phyloP scores from a whole-genome alignment of 129 eudicot species.

The Pseudognaphalium luteoalbum region DNA sequence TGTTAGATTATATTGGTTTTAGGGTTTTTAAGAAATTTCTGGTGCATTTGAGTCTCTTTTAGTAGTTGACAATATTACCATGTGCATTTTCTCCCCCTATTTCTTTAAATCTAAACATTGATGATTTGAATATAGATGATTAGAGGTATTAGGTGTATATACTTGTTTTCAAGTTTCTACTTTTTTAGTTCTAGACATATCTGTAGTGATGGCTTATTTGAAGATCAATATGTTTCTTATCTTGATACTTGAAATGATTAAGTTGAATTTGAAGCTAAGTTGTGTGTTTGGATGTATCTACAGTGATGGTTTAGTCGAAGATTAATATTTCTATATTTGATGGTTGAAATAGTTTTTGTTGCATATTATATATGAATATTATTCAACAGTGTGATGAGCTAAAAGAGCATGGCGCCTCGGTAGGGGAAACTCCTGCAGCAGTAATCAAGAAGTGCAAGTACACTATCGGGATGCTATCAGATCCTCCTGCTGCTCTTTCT shows the following conservation, averaged over 20 bases:
- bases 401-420: conserved; percentile 84
- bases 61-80: not conserved
- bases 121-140: not conserved
- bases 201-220: not conserved
- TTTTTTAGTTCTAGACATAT: not conserved
- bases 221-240: not conserved
- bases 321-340: not conserved
- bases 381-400: conserved; percentile 78
- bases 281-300: not conserved
- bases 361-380: no score
- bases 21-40: conserved; percentile 3
- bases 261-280: not conserved
- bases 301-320: not conserved
- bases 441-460: conserved; percentile 90
- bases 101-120: not conserved
- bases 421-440: conserved; percentile 85
- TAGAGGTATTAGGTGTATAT: not conserved
- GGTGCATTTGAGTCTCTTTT: conserved; percentile 16
- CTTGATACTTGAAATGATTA: not conserved
- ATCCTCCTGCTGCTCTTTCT: conserved; percentile 94
- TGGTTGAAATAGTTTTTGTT: not conserved
- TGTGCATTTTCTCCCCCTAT: not conserved
- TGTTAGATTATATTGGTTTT: not conserved
- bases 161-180: not conserved
- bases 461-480: conserved; percentile 92